Evolutionary conservation across 2,329 filamentous ascomycete species (phyloP).

Genomic region (Arthrobotrys megalospora): DNA sequence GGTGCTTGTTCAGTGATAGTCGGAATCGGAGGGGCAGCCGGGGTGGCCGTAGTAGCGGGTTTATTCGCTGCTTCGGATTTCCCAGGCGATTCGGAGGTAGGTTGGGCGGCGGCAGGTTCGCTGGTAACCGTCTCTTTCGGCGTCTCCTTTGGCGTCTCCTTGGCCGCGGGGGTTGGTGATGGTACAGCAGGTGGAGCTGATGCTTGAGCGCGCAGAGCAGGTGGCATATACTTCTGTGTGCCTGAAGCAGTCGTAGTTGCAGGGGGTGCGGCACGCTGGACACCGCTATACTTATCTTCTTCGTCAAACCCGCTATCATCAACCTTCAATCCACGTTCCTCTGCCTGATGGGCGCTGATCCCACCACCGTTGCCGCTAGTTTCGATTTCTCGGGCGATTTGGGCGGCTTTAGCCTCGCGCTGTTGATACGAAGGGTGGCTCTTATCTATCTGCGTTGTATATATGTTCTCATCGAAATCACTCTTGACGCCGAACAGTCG

Average conservation of each 20-base stretch:
- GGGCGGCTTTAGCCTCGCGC: constrained; percentile 82
- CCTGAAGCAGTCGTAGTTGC: constrained; percentile 71
- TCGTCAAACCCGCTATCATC: constrained; percentile 82
- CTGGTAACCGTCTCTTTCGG: constrained; percentile 30
- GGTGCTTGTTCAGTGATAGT: constrained; percentile 60
- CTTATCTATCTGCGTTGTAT: constrained; percentile 91
- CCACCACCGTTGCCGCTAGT: constrained; percentile 72
- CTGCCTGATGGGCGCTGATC: constrained; percentile 85
- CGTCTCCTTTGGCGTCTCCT: constrained; percentile 39
- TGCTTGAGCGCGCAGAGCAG: constrained; percentile 80
- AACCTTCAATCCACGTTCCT: constrained; percentile 83
- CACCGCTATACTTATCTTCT: constrained; percentile 95
- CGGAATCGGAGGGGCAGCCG: constrained; percentile 31
- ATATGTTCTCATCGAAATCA: constrained; percentile 93
- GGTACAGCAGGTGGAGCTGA: constrained; percentile 65
- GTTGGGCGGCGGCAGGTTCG: constrained; percentile 12
- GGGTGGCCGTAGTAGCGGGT: constrained; percentile 32
- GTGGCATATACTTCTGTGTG: constrained; percentile 87
- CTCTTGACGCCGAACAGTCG: constrained; percentile 87
- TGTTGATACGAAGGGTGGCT: constrained; percentile 85
- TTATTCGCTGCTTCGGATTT: constrained; percentile 68
- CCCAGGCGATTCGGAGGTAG: constrained; percentile 39
- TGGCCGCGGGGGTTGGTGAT: constrained; percentile 62
- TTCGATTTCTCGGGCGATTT: constrained; percentile 91
- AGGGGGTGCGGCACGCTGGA: constrained; percentile 74